Conservation (phyloP, 2,329 filamentous ascomycete species). For the Helotiales sp. region DNA sequence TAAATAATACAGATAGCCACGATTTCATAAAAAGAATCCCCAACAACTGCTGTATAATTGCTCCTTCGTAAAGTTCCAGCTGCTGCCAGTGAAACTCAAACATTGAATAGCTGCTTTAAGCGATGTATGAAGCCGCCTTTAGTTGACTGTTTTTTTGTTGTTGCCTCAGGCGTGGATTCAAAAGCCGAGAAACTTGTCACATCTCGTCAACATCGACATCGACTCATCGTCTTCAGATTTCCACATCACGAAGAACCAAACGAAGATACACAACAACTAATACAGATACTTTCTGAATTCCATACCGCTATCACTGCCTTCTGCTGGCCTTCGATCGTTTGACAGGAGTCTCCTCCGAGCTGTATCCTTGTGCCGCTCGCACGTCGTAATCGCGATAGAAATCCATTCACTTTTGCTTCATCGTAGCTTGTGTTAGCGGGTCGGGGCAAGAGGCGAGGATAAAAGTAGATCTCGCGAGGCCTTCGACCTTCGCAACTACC, state of each 20-base stretch:
- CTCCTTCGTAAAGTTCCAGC: too few relatives aligned
- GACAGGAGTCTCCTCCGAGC: constrained; percentile 8
- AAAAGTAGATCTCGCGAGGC: constrained; percentile 23
- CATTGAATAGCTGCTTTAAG: too few relatives aligned
- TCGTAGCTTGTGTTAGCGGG: constrained; percentile 29
- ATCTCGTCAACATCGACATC: background rate
- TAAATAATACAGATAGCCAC: too few relatives aligned
- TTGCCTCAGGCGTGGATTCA: too few relatives aligned
- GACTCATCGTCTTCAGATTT: constrained; percentile 2
- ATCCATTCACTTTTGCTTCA: constrained; percentile 21
- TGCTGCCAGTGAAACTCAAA: too few relatives aligned
- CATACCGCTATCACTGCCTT: constrained; percentile 10
- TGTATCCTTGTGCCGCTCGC: constrained; percentile 21
- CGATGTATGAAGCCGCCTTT: too few relatives aligned
- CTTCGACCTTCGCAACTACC: constrained; percentile 15
- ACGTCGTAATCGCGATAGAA: constrained; percentile 29
- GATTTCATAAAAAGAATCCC: too few relatives aligned
- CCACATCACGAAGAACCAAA: constrained; percentile 6
- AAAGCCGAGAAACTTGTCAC: too few relatives aligned
- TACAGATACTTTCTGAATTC: constrained; percentile 14
- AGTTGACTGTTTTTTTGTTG: too few relatives aligned
- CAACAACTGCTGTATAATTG: too few relatives aligned
- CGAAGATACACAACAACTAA: constrained; percentile 15
- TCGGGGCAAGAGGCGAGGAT: constrained; percentile 20
- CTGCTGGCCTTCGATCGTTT: constrained; percentile 12